These are phyloP conservation scores for Scedosporium apiospermum DNA, from an alignment of 2,329 filamentous ascomycete genomes.

Conservation along the genomic window DNA sequence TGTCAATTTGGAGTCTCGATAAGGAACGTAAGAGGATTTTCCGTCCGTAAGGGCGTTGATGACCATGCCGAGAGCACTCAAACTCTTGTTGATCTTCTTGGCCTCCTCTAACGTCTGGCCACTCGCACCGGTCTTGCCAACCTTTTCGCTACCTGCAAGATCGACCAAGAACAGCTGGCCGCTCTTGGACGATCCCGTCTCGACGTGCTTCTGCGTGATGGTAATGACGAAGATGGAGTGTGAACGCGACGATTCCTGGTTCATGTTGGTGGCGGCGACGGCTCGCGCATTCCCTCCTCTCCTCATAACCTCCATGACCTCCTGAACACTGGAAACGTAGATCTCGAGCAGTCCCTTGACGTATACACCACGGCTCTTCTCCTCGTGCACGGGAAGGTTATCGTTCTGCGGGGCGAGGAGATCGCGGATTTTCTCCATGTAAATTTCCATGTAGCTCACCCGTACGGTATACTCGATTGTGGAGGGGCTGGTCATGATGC, in stretches of 20 bases:
- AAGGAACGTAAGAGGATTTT: slow-evolving; percentile 92
- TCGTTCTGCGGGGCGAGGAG: slow-evolving; percentile 86
- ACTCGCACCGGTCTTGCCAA: slow-evolving; percentile 95
- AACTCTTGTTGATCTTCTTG: slow-evolving; percentile 99
- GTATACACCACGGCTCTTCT: slow-evolving; percentile 92
- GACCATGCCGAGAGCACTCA: slow-evolving; percentile 97
- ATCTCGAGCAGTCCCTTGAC: slow-evolving; percentile 92
- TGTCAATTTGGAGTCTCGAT: slow-evolving; percentile 96
- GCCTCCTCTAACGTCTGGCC: slow-evolving; percentile 96
- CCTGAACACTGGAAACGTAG: slow-evolving; percentile 89
- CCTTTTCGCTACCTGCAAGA: slow-evolving; percentile 96
- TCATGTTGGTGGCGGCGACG: slow-evolving; percentile 98
- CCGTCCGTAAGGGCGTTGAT: slow-evolving; percentile 96
- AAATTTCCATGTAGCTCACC: slow-evolving; percentile 99
- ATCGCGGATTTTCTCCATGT: slow-evolving; percentile 98
- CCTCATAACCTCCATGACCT: slow-evolving; percentile 95
- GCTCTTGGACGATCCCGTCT: slow-evolving; percentile 91
- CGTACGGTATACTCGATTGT: slow-evolving; percentile 98
- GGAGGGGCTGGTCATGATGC: slow-evolving; percentile 81
- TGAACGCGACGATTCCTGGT: slow-evolving; percentile 93
- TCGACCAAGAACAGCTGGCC: slow-evolving; percentile 96
- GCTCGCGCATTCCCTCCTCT: slow-evolving; percentile 81
- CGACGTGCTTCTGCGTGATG: slow-evolving; percentile 93
- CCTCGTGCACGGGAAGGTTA: slow-evolving; percentile 95
- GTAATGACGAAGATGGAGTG: slow-evolving; percentile 98